Conservation (phyloP, 2,329 filamentous ascomycete species). For the Pestalotiopsis sp. region DNA sequence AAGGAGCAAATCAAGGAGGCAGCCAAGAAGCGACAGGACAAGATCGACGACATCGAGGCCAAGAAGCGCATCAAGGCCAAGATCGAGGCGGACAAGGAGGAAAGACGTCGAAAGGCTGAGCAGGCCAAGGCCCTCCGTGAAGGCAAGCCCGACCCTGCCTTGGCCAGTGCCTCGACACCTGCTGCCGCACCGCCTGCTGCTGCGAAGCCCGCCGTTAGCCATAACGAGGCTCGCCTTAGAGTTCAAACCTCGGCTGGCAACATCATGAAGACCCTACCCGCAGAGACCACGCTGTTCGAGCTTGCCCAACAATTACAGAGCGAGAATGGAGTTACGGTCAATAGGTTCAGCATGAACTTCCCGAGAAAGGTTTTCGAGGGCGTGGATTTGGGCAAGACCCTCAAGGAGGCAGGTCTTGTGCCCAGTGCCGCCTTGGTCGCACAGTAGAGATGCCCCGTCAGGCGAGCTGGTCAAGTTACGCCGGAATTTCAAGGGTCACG, state of each 20-base stretch:
- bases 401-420: constrained; percentile 89
- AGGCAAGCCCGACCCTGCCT: constrained; percentile 59
- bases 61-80: constrained; percentile 89
- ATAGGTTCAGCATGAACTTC: constrained; percentile 83
- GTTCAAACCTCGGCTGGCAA: constrained; percentile 78
- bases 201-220: constrained; percentile 65
- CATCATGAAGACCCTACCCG: constrained; percentile 84
- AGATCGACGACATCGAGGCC: constrained; percentile 80
- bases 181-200: constrained; percentile 49
- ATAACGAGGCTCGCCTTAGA: constrained; percentile 80
- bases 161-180: constrained; percentile 44
- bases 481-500: neutral
- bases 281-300: constrained; percentile 91
- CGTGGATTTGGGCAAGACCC: constrained; percentile 81
- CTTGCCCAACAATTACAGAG: constrained; percentile 75
- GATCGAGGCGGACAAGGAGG: constrained; percentile 93
- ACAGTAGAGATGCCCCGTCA: constrained; percentile 39
- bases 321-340: constrained; percentile 72
- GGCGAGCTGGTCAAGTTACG: neutral
- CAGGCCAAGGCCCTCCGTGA: constrained; percentile 84
- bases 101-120: constrained; percentile 83
- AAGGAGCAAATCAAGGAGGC: constrained; percentile 95
- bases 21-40: constrained; percentile 83
- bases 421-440: constrained; percentile 91
- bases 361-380: constrained; percentile 79